A percentile compares a stretch with the other conserved stretches of the same genome.
These are phyloP conservation scores for Pseudogymnoascus verrucosus DNA, from an alignment of 2,329 filamentous ascomycete genomes.

Conservation along the genomic window DNA sequence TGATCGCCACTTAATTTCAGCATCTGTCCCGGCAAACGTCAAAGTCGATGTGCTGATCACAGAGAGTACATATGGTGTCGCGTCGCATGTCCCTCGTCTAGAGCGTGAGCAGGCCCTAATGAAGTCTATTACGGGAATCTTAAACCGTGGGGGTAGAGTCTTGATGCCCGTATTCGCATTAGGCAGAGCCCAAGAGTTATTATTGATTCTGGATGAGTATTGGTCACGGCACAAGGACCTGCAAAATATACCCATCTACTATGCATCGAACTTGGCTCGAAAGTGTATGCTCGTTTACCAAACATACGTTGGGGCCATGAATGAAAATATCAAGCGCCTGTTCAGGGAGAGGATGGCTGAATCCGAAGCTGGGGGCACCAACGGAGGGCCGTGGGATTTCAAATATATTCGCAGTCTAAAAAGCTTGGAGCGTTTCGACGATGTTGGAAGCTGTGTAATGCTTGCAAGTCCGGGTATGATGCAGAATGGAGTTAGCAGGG, in stretches of 20 bases:
- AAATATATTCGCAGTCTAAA: constrained; percentile 87
- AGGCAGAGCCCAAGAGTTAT: constrained; percentile 84
- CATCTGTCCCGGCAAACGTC: constrained; percentile 77
- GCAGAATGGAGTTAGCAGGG: constrained; percentile 88
- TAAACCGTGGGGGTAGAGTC: constrained; percentile 86
- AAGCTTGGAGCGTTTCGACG: constrained; percentile 90
- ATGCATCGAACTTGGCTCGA: constrained; percentile 86
- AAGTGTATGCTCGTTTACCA: constrained; percentile 99
- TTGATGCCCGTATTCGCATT: constrained; percentile 94
- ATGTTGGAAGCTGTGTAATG: constrained; percentile 94
- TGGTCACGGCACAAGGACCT: constrained; percentile 85
- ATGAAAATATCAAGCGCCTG: constrained; percentile 96
- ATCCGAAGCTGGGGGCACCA: constrained; percentile 66
- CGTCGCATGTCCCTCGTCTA: constrained; percentile 80
- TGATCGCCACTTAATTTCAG: constrained; percentile 90
- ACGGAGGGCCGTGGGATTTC: constrained; percentile 93
- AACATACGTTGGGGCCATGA: constrained; percentile 97
- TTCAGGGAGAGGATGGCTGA: constrained; percentile 89
- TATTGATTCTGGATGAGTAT: constrained; percentile 94
- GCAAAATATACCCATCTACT: constrained; percentile 91
- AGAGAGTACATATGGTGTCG: constrained; percentile 94
- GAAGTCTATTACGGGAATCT: constrained; percentile 85
- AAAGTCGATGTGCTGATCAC: constrained; percentile 96
- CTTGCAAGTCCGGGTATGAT: constrained; percentile 96
- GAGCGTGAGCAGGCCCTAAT: constrained; percentile 91